Conservation (phyloP, 306 rosid genomes). For the Citrullus mucosospermus region DNA sequence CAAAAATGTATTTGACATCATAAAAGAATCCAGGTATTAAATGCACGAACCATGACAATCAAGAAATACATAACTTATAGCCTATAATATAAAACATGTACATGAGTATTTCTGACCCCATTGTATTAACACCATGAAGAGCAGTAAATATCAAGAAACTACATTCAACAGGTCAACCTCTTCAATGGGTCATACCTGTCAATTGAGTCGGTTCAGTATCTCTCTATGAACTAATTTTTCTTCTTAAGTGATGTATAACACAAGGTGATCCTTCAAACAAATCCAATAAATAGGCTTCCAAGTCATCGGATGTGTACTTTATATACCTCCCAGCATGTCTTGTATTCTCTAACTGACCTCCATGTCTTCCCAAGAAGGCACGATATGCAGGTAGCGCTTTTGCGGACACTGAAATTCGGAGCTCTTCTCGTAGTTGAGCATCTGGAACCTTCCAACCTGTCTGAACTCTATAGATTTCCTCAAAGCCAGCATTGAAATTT, state of each 20-base stretch:
- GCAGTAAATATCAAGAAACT: neutral
- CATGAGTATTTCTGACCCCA: neutral
- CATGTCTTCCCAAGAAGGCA: slow-evolving; percentile 73
- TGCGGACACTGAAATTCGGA: slow-evolving; percentile 71
- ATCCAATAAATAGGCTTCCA: slow-evolving; percentile 63
- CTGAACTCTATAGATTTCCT: slow-evolving; percentile 73
- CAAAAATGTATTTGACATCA: slow-evolving; percentile 2
- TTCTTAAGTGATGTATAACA: slow-evolving; percentile 66
- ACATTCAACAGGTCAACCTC: slow-evolving; percentile 8
- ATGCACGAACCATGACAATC: neutral
- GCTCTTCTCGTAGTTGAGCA: slow-evolving; percentile 81
- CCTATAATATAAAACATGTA: slow-evolving; percentile 9
- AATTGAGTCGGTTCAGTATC: neutral
- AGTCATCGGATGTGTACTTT: slow-evolving; percentile 75
- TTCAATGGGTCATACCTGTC: slow-evolving; percentile 6
- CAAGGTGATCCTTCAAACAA: slow-evolving; percentile 78
- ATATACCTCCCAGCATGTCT: slow-evolving; percentile 77
- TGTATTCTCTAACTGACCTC: slow-evolving; percentile 69
- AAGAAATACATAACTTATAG: slow-evolving; percentile 3
- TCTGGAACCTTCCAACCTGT: slow-evolving; percentile 94
- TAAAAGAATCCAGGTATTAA: neutral
- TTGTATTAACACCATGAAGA: slow-evolving; percentile 3
- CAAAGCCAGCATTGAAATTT: slow-evolving; percentile 79
- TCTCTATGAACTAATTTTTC: slow-evolving; percentile 51
- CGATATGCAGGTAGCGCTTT: slow-evolving; percentile 94